Conservation (phyloP, 2,329 filamentous ascomycete species). For the Alternaria consortialis region DNA sequence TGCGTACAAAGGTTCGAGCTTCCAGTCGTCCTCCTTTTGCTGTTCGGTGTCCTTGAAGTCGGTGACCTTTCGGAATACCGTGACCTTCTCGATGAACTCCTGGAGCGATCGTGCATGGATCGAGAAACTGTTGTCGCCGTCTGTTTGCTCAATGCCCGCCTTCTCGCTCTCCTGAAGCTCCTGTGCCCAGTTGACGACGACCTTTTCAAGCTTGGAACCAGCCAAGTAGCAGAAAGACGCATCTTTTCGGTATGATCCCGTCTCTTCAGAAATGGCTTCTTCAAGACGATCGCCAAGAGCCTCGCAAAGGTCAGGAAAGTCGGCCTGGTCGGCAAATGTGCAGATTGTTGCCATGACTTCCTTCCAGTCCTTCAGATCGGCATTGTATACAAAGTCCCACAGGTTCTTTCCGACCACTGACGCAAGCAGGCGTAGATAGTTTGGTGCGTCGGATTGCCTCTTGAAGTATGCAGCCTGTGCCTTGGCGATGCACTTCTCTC, state of each 20-base stretch:
- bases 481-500: slow-evolving; percentile 91
- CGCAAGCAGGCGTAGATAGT: slow-evolving; percentile 87
- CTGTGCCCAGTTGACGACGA: slow-evolving; percentile 90
- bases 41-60: slow-evolving; percentile 86
- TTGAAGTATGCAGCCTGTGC: slow-evolving; percentile 91
- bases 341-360: slow-evolving; percentile 95
- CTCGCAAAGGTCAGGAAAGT: slow-evolving; percentile 95
- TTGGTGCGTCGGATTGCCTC: slow-evolving; percentile 81
- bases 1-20: slow-evolving; percentile 84
- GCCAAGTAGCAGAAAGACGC: slow-evolving; percentile 97
- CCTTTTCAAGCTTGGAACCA: slow-evolving; percentile 96
- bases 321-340: slow-evolving; percentile 89
- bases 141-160: slow-evolving; percentile 72
- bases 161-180: slow-evolving; percentile 88
- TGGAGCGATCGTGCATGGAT: slow-evolving; percentile 89
- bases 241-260: slow-evolving; percentile 72
- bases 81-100: slow-evolving; percentile 97
- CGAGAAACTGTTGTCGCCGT: slow-evolving; percentile 84
- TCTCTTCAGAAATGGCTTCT: slow-evolving; percentile 67
- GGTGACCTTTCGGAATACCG: slow-evolving; percentile 91
- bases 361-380: slow-evolving; percentile 92
- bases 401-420: slow-evolving; percentile 96
- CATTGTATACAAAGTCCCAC: slow-evolving; percentile 98
- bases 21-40: slow-evolving; percentile 80
- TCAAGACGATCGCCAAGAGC: slow-evolving; percentile 90